phyloP scores from a whole-genome alignment of 179 eudicot genomes.

The Actinidia arguta region DNA sequence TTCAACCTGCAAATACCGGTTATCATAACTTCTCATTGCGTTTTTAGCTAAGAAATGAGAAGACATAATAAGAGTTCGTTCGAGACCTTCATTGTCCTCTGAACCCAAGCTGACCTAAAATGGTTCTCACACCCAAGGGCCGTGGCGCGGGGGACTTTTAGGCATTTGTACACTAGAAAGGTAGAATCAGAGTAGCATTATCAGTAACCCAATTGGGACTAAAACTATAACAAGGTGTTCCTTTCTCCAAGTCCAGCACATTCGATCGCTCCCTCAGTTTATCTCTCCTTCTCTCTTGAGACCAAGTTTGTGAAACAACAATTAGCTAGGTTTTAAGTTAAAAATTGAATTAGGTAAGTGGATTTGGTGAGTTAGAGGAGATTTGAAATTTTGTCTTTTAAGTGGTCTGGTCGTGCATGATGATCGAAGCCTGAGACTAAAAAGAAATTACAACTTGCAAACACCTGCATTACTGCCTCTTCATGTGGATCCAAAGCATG shows the following conservation, averaged over 20 bases:
- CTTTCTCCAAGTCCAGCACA: not conserved
- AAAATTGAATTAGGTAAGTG: not conserved
- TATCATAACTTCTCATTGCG: not conserved
- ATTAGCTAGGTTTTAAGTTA: not conserved
- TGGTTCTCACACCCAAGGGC: conserved; percentile 65
- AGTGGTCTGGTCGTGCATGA: conserved; percentile 13
- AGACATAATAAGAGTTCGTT: not conserved
- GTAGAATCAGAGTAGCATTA: conserved; percentile 8
- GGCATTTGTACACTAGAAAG: conserved; percentile 51
- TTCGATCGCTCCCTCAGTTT: not conserved
- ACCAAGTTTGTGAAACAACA: too few relatives aligned
- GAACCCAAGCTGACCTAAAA: conserved; percentile 51
- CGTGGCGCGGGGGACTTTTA: conserved; percentile 28
- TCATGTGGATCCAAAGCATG: conserved; percentile 1
- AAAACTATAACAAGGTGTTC: not conserved
- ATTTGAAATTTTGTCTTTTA: not conserved
- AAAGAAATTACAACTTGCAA: not conserved
- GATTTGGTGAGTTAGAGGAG: not conserved
- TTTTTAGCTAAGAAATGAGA: not conserved
- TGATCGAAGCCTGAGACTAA: not conserved
- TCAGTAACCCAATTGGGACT: too few relatives aligned
- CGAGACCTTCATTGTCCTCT: conserved; percentile 45
- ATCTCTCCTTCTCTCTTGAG: too few relatives aligned
- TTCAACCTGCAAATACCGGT: conserved; percentile 27
- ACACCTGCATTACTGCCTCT: not conserved